Base-by-base conservation (phyloP, 805 yeast genomes). In the Pichia exigua region DNA sequence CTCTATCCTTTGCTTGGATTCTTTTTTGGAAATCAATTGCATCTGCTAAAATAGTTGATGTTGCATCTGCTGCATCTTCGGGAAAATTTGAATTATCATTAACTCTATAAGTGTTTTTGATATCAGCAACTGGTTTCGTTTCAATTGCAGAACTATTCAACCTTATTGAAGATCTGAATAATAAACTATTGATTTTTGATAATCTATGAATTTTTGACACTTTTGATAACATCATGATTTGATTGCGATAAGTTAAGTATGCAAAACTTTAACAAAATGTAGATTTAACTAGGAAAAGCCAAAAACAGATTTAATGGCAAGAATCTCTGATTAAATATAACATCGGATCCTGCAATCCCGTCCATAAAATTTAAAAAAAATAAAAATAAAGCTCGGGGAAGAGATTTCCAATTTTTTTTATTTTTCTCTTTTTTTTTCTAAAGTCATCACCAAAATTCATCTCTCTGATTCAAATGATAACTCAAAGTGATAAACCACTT, bases 31-130 rank as follows among this genome's bases (percentile, higher is more conserved):
- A 72, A 57, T 83, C 89, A 48, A 73, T 70, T 2, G 65, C 64
- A 59, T 85, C 90, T 0, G 88, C 78, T 46, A 80, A 65, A 13
- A 83, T 74, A 4, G 90, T 83, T n/a, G 90, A 79, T 9, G 83
- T 73, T 22, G 89, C 89, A 65, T 85, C 91, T 15, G 88, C 88
- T 2, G 85, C 83, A 44, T 77, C 82, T 30, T 80, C 74, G 4
- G 85, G 79, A 51, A 72, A 59, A 42, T 59, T 63, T 1, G 67
- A 61, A 44, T 62, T 52, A 18, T 63, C 66, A 38, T 63, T 57
- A 21, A 63, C 64, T 42, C 47, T 54, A 30, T 45, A 48, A 13
- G 55, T 46, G 18, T 50, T 45, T 26, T 40, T 28, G 17, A 13
- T 30, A 21, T 22, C 21, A n/a, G 44, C 10, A 22, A 28, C 11